Evolutionary conservation across 768 basidiomycete species (phyloP), one percentile per base, ranked within the genome.

Genomic region (Tulasnella sp.): DNA sequence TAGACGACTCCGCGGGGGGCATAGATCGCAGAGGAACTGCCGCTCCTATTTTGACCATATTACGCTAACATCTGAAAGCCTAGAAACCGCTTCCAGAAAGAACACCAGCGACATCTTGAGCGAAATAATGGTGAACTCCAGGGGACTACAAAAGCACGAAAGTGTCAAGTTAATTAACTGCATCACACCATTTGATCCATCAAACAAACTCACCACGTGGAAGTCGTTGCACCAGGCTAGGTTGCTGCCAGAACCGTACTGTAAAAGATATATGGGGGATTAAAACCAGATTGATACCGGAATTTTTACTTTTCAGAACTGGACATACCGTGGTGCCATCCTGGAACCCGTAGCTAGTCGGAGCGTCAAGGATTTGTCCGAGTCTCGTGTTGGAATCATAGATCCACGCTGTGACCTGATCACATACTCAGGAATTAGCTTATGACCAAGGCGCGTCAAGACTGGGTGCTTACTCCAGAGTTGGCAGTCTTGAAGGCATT

Each of bases 281-380:
- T 4, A 20, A 9, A 20, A 1, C 31, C 6, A 79, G 78, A 16
- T 9, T 72, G 41, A 20, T 24, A 54, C 37, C 72, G 34, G 24
- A 86, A n/a, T n/a, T n/a, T n/a, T n/a, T n/a, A n/a, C 3, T 5
- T 69, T 46, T 31, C 28, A 73, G n/a, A 88, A 87, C 4, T 87
- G 88, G 2, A 87, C 88, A 82, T 91, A 80, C 78, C 28, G 88
- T 87, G 4, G 87, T 88, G 4, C 87, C 87, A 82, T 92, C 90
- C n/a, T 90, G 85, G 84, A 91, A 91, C 0, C 91, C 91, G 79
- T 88, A 91, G 31, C 86, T 82, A 0, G 86, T 87, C 1, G 91
- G 90, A 44, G 84, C 76, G 85, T 90, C 85, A 87, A 22, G 86
- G 60, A 64, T 64, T 31, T 64, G 24, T 86, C 88, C 85, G 91